Evolutionary conservation across 192 early-diverging fungal genomes (phyloP).

Genomic region (Backusella tuberculispora): DNA sequence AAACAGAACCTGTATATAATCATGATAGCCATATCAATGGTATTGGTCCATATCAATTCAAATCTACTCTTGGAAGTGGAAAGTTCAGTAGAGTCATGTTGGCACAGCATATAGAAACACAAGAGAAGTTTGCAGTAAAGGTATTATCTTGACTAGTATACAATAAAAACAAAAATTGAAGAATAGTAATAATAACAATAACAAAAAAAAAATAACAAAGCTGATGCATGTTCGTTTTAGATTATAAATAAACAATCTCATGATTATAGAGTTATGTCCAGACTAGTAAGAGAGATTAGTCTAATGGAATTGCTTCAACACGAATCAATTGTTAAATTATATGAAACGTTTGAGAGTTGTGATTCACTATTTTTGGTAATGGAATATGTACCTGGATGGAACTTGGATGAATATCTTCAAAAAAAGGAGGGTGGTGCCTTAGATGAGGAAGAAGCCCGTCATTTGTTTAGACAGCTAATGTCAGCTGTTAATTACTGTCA

Average conservation of each 20-base stretch:
- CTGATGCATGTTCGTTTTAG: constrained; percentile 25
- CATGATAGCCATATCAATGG: constrained; percentile 43
- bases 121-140: constrained; percentile 42
- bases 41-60: constrained; percentile 75
- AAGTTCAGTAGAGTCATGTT: constrained; percentile 83
- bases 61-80: constrained; percentile 74
- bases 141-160: constrained; percentile 13
- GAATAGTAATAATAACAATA: neutral
- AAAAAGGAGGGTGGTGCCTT: constrained; percentile 69
- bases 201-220: neutral
- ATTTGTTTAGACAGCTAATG: constrained; percentile 83
- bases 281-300: constrained; percentile 78
- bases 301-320: constrained; percentile 88
- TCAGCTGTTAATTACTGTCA: constrained; percentile 79
- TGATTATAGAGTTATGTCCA: constrained; percentile 56
- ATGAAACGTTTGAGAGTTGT: constrained; percentile 80
- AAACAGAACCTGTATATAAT: constrained; percentile 24
- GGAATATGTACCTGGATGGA: constrained; percentile 87
- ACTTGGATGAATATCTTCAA: constrained; percentile 87
- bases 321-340: constrained; percentile 86
- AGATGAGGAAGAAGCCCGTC: constrained; percentile 84
- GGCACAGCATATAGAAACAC: constrained; percentile 60
- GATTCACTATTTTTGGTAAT: constrained; percentile 84
- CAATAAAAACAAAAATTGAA: neutral
- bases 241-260: constrained; percentile 59